Conservation (phyloP, 1,139 yeast species). For the Candida smagusa region DNA sequence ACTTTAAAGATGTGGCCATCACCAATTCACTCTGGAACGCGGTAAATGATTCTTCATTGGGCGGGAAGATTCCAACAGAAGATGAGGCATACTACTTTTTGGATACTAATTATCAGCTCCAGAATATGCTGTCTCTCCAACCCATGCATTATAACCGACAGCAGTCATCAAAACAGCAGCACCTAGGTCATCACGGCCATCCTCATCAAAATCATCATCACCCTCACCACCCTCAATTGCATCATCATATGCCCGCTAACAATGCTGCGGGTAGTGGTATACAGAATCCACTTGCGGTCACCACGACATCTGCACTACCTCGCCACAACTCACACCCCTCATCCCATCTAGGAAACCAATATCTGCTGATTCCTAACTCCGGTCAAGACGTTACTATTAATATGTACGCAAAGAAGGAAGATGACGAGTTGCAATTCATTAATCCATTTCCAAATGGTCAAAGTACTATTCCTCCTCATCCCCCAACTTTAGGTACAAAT, state of each 20-base stretch:
- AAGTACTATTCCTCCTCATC: constrained; percentile 1
- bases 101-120: constrained; percentile 46
- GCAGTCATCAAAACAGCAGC: constrained; percentile 5
- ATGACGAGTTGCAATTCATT: constrained; percentile 8
- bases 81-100: constrained; percentile 52
- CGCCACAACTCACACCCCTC: constrained; percentile 15
- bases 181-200: constrained; percentile 12
- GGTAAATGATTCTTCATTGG: constrained; percentile 58
- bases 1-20: constrained; percentile 50
- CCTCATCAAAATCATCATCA: constrained; percentile 5
- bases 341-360: constrained; percentile 9
- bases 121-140: constrained; percentile 34
- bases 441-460: constrained; percentile 12
- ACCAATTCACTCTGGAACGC: constrained; percentile 61
- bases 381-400: constrained; percentile 7
- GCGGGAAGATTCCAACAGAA: constrained; percentile 51
- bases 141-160: constrained; percentile 9
- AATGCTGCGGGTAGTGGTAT: not conserved
- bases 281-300: not conserved
- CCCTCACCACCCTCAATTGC: not conserved
- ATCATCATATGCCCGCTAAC: constrained; percentile 1
- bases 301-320: constrained; percentile 1
- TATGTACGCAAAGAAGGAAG: constrained; percentile 7
- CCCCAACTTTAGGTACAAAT: not conserved
- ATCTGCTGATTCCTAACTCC: constrained; percentile 8